These are phyloP conservation scores for Oropetium thomaeum DNA, from an alignment of 176 grass and related monocot genomes.

Conservation along the genomic window DNA sequence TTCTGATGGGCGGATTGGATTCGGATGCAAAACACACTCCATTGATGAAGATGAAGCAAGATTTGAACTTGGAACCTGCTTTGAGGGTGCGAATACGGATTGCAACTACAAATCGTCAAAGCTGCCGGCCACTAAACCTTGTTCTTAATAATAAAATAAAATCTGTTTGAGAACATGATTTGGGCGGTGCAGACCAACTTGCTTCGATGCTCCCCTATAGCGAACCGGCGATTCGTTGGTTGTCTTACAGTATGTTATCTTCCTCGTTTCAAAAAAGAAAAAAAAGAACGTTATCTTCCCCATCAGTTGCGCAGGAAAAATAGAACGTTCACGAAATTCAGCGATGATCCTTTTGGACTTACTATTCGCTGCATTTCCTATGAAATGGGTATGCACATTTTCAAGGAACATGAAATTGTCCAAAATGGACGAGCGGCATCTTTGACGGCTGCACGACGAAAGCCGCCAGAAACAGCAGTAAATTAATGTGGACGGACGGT, in stretches of 20 bases:
- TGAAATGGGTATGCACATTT: not conserved
- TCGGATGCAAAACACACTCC: constrained; percentile 32
- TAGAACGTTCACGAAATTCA: no score
- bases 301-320: no score
- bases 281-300: no score
- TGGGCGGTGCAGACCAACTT: not conserved
- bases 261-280: no score
- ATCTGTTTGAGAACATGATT: not conserved
- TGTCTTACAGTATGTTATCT: no score
- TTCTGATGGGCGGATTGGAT: constrained; percentile 26
- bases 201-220: not conserved
- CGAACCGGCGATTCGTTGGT: not conserved
- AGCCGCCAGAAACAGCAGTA: not conserved
- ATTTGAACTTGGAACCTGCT: constrained; percentile 8
- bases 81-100: not conserved
- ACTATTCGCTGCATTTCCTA: not conserved
- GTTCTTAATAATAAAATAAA: not conserved
- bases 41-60: constrained; percentile 11
- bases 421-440: not conserved
- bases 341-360: not conserved
- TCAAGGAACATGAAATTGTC: not conserved
- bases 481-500: not conserved
- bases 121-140: not conserved
- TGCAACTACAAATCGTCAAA: not conserved
- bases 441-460: not conserved